Percentiles rank a stretch among this genome's conserved stretches.
Conservation (phyloP, 805 yeast genomes). For the Teunomyces atbi region DNA sequence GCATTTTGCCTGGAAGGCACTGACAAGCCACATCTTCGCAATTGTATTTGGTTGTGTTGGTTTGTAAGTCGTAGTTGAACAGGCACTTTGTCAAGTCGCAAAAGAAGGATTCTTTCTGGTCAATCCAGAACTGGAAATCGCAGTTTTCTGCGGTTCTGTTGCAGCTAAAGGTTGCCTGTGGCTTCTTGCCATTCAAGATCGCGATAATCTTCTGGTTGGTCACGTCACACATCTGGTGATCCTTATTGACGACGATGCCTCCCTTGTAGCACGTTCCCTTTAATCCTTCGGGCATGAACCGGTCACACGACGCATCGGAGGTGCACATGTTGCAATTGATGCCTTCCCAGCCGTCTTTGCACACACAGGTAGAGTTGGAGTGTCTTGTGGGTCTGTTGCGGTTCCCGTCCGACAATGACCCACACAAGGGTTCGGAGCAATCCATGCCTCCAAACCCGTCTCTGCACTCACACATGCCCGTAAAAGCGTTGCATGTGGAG, state of each 20-base stretch:
- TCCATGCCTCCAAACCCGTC: constrained; percentile 93
- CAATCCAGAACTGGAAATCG: constrained; percentile 96
- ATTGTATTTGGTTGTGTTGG: constrained; percentile 70
- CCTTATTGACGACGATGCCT: constrained; percentile 76
- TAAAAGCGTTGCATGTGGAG: constrained; percentile 80
- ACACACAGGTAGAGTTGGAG: constrained; percentile 56
- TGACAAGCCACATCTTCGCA: constrained; percentile 81
- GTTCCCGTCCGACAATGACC: constrained; percentile 65
- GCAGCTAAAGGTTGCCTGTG: constrained; percentile 92
- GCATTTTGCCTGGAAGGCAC: constrained; percentile 88
- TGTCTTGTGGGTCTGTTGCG: constrained; percentile 63
- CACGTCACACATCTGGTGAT: constrained; percentile 92
- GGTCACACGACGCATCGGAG: constrained; percentile 71
- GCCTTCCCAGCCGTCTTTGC: constrained; percentile 89
- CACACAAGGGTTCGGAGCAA: constrained; percentile 86
- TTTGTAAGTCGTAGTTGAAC: constrained; percentile 57
- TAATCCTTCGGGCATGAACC: constrained; percentile 82
- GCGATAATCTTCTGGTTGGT: constrained; percentile 83
- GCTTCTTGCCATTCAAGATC: constrained; percentile 74
- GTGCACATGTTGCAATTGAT: constrained; percentile 89
- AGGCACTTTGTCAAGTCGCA: constrained; percentile 79
- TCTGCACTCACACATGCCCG: constrained; percentile 90
- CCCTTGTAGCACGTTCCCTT: constrained; percentile 86
- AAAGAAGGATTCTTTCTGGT: constrained; percentile 81
- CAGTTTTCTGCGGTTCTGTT: constrained; percentile 63